These are phyloP conservation scores for Blechomonas ayalai DNA, from an alignment of 208 protist species.

Conservation along the genomic window DNA sequence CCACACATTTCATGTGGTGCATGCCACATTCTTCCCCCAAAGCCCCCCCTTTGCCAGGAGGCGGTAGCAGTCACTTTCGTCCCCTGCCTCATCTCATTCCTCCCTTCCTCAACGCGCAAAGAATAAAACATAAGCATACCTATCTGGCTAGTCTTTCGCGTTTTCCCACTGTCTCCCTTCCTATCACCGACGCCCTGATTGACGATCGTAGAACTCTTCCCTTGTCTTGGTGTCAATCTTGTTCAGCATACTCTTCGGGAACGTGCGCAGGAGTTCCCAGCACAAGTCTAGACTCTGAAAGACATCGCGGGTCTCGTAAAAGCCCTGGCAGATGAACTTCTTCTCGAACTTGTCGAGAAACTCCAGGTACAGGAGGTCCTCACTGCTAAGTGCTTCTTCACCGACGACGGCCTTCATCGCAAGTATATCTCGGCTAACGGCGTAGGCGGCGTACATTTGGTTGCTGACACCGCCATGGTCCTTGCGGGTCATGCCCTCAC, in stretches of 20 bases:
- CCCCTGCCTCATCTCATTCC: too few species aligned
- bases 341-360: constrained; percentile 99
- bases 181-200: constrained; percentile 11
- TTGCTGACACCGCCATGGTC: constrained; percentile 99
- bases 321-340: constrained; percentile 98
- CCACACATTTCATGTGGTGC: too few species aligned
- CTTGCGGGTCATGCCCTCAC: constrained; percentile 98
- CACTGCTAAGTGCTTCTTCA: constrained; percentile 98
- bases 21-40: too few species aligned
- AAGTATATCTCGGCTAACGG: constrained; percentile 99
- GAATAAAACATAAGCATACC: not conserved
- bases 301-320: constrained; percentile 96
- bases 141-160: constrained; percentile 1
- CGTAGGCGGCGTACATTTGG: constrained; percentile 99
- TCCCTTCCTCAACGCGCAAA: too few species aligned
- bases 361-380: constrained; percentile 99
- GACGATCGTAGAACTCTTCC: constrained; percentile 92
- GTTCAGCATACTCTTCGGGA: constrained; percentile 97
- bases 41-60: too few species aligned
- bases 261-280: constrained; percentile 97
- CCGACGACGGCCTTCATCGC: constrained; percentile 99
- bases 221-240: constrained; percentile 95
- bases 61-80: too few species aligned
- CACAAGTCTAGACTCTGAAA: constrained; percentile 99
- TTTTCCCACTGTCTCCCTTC: not conserved